Percentiles rank a stretch among this genome's conserved stretches.
phyloP scores from a whole-genome alignment of 1,284 basidiomycete genomes.

The Tylopilus sp. region DNA sequence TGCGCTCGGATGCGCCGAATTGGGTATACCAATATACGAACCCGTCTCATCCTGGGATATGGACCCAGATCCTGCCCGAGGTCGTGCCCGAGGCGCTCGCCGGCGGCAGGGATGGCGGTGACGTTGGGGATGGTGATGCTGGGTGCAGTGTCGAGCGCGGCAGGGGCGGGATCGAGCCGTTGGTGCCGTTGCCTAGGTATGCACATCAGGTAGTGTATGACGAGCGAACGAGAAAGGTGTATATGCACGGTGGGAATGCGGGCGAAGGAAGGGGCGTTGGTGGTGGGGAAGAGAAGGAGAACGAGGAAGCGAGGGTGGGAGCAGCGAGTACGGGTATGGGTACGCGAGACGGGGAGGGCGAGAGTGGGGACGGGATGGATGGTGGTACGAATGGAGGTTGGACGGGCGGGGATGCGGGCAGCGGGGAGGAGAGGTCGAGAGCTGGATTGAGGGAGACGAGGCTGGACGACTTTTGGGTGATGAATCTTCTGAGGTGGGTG shows the following conservation, averaged over 20 bases:
- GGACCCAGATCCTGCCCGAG: slow-evolving; percentile 53
- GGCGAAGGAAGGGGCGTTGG: slow-evolving; percentile 33
- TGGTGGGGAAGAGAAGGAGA: slow-evolving; percentile 14
- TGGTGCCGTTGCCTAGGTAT: slow-evolving; percentile 54
- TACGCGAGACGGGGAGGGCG: background rate
- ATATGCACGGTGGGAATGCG: slow-evolving; percentile 71
- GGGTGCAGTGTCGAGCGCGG: too few relatives aligned
- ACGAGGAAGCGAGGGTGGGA: slow-evolving; percentile 5
- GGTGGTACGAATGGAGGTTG: background rate
- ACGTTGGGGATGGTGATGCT: background rate
- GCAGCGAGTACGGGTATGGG: background rate
- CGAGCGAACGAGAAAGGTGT: slow-evolving; percentile 47
- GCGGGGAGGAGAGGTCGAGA: slow-evolving; percentile 20
- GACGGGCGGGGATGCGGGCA: background rate
- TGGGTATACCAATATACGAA: slow-evolving; percentile 62
- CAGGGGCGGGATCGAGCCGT: slow-evolving; percentile 20
- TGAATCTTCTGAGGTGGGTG: slow-evolving; percentile 57
- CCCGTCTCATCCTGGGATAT: slow-evolving; percentile 51
- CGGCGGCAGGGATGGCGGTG: background rate
- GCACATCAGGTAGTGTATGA: slow-evolving; percentile 78
- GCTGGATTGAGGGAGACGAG: slow-evolving; percentile 39
- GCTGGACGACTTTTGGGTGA: slow-evolving; percentile 74
- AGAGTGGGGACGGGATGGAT: background rate
- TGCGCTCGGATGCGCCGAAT: slow-evolving; percentile 49
- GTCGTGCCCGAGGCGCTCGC: slow-evolving; percentile 6